Percentiles rank a stretch among this genome's conserved stretches.
Conservation (phyloP, 2,329 filamentous ascomycete species). For the Xylaria sp. region DNA sequence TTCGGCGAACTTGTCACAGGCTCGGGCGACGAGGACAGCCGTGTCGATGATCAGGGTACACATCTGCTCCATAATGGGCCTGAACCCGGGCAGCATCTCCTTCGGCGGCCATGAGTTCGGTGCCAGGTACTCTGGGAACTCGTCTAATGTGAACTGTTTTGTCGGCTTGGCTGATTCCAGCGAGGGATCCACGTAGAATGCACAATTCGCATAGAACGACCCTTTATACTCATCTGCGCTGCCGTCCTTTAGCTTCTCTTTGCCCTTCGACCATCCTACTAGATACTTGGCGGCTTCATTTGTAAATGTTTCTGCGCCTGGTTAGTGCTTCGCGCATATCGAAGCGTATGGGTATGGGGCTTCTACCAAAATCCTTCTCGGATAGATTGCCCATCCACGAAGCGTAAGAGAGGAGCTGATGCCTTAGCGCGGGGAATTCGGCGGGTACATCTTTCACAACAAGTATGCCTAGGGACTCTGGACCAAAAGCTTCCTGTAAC, state of each 20-base stretch:
- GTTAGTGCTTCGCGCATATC: constrained; percentile 17
- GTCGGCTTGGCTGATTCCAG: constrained; percentile 73
- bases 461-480: constrained; percentile 89
- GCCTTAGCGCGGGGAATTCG: constrained; percentile 77
- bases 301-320: constrained; percentile 61
- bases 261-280: constrained; percentile 82
- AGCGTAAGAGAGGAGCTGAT: constrained; percentile 82
- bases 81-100: constrained; percentile 78
- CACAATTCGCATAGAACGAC: constrained; percentile 86
- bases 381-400: constrained; percentile 89
- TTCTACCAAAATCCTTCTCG: constrained; percentile 73
- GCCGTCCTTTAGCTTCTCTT: constrained; percentile 82
- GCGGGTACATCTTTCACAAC: constrained; percentile 87
- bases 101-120: constrained; percentile 88
- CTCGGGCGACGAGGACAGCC: constrained; percentile 87
- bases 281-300: constrained; percentile 72
- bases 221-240: constrained; percentile 84
- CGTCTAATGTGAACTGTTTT: constrained; percentile 64
- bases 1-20: constrained; percentile 87
- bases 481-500: constrained; percentile 85
- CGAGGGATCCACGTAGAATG: constrained; percentile 74
- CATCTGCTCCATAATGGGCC: constrained; percentile 75
- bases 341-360: neutral
- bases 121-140: constrained; percentile 88
- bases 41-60: constrained; percentile 90